Base-by-base conservation (phyloP, 352 stramenopile genomes). In the Globisporangium mamillatum region DNA sequence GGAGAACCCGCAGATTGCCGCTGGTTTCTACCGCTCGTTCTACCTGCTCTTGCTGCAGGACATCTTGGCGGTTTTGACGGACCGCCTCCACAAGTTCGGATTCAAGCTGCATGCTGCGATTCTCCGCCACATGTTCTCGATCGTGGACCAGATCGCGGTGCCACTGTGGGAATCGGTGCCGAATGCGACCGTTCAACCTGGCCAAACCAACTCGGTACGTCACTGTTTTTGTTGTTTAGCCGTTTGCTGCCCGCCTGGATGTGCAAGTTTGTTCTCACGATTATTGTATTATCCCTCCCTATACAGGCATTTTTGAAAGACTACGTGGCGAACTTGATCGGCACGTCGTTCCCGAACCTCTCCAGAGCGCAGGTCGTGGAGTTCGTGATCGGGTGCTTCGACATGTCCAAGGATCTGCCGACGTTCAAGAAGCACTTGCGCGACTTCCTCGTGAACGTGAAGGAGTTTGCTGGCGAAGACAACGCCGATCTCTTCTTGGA, bases 371-470 rank as follows among this genome's bases (percentile, higher is more conserved):
- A 99, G 76, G 97, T 99, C 22, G 78, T 96, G 20, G 93, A 94
- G 71, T 99, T 99, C 77, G 97, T 99, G 12, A 82, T 98, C 41
- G 97, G 97, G 12, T 97, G 98, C 81, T 99, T 99, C 73, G 96
- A 99, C 76, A 84, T 98, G 65, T 94, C 94, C 29, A 99, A 99
- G 85, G 97, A 99, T 73, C 80, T 99, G 55, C 80, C 88, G 56
- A 93, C 94, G 52, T 99, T 99, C 83, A 99, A 99, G 86, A 98
- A 97, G 66, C 97, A 99, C 77, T 75, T 99, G 70, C 92, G 98
- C 69, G 98, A 99, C 77, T 99, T 99, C 83, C 89, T 99, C 32
- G 98, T 99, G 63, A 96, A 98, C 70, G 86, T 99, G 63, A 99
- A 94, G 75, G 97, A 99, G 76, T 99, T 99, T 78, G 97, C 88